Conservation (phyloP, 768 basidiomycete genomes). For the Hygrocybe punicea region DNA sequence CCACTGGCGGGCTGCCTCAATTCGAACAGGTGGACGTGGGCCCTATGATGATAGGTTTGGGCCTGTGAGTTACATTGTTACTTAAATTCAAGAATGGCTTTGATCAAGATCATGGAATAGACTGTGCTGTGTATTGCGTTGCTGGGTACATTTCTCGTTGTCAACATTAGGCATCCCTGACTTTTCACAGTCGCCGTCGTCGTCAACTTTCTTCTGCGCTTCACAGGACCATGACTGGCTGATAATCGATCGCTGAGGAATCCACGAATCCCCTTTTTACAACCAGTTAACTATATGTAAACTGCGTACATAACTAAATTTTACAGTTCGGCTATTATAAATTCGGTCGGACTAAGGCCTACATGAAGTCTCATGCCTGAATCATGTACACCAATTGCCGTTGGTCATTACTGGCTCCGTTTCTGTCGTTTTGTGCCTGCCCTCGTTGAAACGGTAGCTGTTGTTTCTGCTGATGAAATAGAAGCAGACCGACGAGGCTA, state of each 20-base stretch:
- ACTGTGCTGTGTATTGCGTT: slow-evolving; percentile 81
- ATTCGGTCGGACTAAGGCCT: too few species aligned
- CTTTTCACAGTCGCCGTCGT: slow-evolving; percentile 65
- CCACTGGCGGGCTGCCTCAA: slow-evolving; percentile 93
- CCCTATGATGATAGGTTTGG: slow-evolving; percentile 97
- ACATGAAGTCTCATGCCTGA: slow-evolving; percentile 16
- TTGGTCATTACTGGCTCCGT: slow-evolving; percentile 35
- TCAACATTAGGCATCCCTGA: not conserved
- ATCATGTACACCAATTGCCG: slow-evolving; percentile 7
- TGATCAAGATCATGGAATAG: slow-evolving; percentile 36
- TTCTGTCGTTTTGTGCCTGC: slow-evolving; percentile 58
- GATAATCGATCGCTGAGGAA: slow-evolving; percentile 5
- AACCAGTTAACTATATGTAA: not conserved
- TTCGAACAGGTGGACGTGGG: slow-evolving; percentile 84
- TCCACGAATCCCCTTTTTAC: not conserved
- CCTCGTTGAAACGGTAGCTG: slow-evolving; percentile 48
- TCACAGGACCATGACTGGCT: slow-evolving; percentile 51
- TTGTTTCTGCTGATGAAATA: slow-evolving; percentile 71
- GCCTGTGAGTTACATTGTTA: slow-evolving; percentile 60
- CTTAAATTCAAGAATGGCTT: slow-evolving; percentile 8
- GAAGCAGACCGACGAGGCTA: slow-evolving; percentile 67
- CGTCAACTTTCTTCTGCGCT: slow-evolving; percentile 82
- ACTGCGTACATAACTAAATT: not conserved
- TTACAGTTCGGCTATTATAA: too few species aligned
- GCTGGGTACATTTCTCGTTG: slow-evolving; percentile 50